Percentiles rank a stretch among this genome's conserved stretches.
Evolutionary conservation across 2,329 filamentous ascomycete genomes (phyloP).

Genomic region (Hymenoscyphus linearis): DNA sequence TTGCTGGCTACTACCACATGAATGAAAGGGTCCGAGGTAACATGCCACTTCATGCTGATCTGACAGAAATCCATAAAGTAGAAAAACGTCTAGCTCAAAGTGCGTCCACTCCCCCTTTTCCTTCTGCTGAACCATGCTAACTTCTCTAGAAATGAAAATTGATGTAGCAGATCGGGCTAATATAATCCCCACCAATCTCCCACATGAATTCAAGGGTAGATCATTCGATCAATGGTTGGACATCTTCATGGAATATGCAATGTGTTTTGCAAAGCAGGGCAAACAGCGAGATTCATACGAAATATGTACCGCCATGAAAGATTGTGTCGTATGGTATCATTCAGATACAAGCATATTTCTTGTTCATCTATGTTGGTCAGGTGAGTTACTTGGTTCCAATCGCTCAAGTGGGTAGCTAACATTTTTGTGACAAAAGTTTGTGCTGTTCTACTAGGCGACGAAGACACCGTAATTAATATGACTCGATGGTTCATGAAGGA

Average conservation of each 20-base stretch:
- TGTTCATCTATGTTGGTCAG: conserved; percentile 73
- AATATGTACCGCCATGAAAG: conserved; percentile 69
- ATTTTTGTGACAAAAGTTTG: conserved; percentile 53
- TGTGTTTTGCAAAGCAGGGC: conserved; percentile 65
- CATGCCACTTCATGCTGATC: conserved; percentile 25
- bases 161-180: conserved; percentile 6
- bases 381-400: conserved; percentile 38
- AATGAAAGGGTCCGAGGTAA: conserved; percentile 19
- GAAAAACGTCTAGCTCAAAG: conserved; percentile 28
- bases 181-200: conserved; percentile 12
- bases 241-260: conserved; percentile 81
- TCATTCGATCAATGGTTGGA: conserved; percentile 82
- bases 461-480: conserved; percentile 66
- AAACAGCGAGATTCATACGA: conserved; percentile 71
- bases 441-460: conserved; percentile 74
- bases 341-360: conserved; percentile 61
- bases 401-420: conserved; percentile 9
- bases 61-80: conserved; percentile 29
- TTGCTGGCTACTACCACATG: conserved; percentile 39
- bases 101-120: conserved; percentile 12
- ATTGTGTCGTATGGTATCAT: conserved; percentile 78
- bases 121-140: neutral
- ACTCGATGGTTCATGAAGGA: conserved; percentile 82
- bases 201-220: conserved; percentile 62
- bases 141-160: neutral